Conservation (phyloP, 2,329 filamentous ascomycete species). For the Sclerotinia spermophila region DNA sequence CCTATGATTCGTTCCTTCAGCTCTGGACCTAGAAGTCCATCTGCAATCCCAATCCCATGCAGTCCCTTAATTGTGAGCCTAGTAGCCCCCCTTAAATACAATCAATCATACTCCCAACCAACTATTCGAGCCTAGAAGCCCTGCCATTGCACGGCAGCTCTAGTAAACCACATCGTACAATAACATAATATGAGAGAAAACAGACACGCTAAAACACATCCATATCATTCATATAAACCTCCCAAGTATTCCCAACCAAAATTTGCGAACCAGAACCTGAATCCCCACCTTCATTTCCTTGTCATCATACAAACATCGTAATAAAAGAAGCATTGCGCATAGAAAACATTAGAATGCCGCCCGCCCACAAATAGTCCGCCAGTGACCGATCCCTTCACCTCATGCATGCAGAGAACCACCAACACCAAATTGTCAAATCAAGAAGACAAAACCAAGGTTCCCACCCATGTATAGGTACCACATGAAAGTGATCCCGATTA, state of each 20-base stretch:
- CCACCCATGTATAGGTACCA: background rate
- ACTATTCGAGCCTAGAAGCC: slow-evolving; percentile 10
- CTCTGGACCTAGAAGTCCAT: background rate
- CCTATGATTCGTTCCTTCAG: background rate
- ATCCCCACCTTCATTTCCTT: background rate
- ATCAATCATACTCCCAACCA: background rate
- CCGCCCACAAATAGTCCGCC: slow-evolving; percentile 11
- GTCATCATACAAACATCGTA: slow-evolving; percentile 17
- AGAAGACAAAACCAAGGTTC: slow-evolving; percentile 9
- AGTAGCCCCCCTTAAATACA: slow-evolving; percentile 6
- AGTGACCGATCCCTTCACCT: slow-evolving; percentile 14
- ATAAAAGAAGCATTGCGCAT: slow-evolving; percentile 16
- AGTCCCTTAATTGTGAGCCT: background rate
- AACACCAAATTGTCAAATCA: slow-evolving; percentile 15
- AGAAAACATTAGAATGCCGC: slow-evolving; percentile 15
- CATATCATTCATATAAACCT: slow-evolving; percentile 12
- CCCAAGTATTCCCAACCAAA: slow-evolving; percentile 10
- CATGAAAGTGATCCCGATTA: background rate
- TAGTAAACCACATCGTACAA: slow-evolving; percentile 8
- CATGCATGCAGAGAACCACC: slow-evolving; percentile 16
- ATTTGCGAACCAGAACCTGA: slow-evolving; percentile 9
- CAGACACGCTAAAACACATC: slow-evolving; percentile 7
- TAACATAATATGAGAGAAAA: slow-evolving; percentile 12
- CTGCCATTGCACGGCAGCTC: slow-evolving; percentile 14
- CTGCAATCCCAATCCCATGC: background rate